Evolutionary conservation across 2,329 filamentous ascomycete species (phyloP).

Genomic region (Xenosphaeropsis pyriputrescens): DNA sequence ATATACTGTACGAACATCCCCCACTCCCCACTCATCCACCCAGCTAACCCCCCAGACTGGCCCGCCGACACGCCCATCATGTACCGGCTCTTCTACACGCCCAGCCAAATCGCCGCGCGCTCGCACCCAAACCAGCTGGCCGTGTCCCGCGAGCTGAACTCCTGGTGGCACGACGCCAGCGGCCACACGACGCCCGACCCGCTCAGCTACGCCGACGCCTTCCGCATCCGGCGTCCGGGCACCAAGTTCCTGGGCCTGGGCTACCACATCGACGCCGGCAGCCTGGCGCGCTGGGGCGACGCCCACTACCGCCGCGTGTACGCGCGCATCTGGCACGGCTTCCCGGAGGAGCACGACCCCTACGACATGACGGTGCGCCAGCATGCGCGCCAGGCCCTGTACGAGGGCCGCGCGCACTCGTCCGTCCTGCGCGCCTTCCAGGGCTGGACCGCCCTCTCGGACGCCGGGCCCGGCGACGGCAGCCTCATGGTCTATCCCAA

Average conservation of each 20-base stretch:
- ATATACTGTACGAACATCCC: constrained; percentile 8
- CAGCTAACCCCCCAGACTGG: constrained; percentile 14
- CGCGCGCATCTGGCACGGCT: constrained; percentile 20
- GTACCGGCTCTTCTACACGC: constrained; percentile 23
- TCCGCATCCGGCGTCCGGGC: constrained; percentile 22
- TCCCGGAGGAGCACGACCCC: constrained; percentile 20
- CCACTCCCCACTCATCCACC: no score
- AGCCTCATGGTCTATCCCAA: constrained; percentile 25
- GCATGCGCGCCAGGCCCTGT: constrained; percentile 19
- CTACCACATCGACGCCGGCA: constrained; percentile 28
- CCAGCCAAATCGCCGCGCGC: constrained; percentile 22
- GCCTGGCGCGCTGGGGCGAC: constrained; percentile 26
- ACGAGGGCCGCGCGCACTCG: constrained; percentile 21
- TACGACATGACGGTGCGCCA: constrained; percentile 22
- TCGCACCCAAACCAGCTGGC: constrained; percentile 22
- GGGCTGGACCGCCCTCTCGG: constrained; percentile 26
- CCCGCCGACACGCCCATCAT: constrained; percentile 22
- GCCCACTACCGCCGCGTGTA: constrained; percentile 22
- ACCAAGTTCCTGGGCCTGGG: constrained; percentile 24
- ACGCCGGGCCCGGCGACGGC: constrained; percentile 19
- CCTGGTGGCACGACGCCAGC: constrained; percentile 21
- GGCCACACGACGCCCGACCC: constrained; percentile 16
- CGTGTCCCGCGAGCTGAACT: constrained; percentile 22
- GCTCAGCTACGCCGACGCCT: constrained; percentile 23
- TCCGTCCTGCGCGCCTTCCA: constrained; percentile 23